phyloP scores from a whole-genome alignment of 2,329 filamentous ascomycete species.

The Aureobasidium sp. region DNA sequence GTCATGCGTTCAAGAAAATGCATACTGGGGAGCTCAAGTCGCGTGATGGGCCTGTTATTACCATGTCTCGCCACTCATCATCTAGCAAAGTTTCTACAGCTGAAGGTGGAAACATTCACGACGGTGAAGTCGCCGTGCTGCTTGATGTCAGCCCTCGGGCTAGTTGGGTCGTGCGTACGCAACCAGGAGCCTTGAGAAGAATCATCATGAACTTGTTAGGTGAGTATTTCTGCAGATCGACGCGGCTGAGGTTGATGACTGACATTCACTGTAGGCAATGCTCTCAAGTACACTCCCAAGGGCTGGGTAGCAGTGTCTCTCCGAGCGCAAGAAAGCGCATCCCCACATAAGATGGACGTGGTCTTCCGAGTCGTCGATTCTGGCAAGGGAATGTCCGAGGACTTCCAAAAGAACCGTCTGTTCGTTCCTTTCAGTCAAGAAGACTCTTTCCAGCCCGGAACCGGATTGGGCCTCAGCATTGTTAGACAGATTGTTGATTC shows the following conservation, averaged over 20 bases:
- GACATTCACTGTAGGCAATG: constrained; percentile 22
- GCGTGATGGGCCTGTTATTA: neutral
- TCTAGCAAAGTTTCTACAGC: neutral
- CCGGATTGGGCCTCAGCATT: constrained; percentile 57
- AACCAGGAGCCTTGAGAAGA: constrained; percentile 36
- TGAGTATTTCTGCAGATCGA: neutral
- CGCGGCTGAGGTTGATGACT: neutral
- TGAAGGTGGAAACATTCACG: neutral
- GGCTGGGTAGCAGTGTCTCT: constrained; percentile 32
- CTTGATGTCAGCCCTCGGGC: constrained; percentile 33
- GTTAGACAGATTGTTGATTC: constrained; percentile 52
- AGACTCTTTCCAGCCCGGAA: constrained; percentile 49
- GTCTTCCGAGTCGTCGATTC: constrained; percentile 48
- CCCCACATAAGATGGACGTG: constrained; percentile 7
- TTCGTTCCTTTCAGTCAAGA: constrained; percentile 61
- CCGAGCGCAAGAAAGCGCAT: neutral
- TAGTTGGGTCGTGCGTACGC: constrained; percentile 36
- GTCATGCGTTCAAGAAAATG: constrained; percentile 33
- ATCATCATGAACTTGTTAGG: constrained; percentile 42
- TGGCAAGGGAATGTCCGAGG: constrained; percentile 55
- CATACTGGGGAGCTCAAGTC: constrained; percentile 9
- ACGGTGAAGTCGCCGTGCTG: constrained; percentile 31
- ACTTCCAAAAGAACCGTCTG: constrained; percentile 51
- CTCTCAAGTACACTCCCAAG: constrained; percentile 36
- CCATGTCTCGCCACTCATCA: neutral